Conservation (phyloP, 148 eudicot species). For the Heliosperma pusillum region DNA sequence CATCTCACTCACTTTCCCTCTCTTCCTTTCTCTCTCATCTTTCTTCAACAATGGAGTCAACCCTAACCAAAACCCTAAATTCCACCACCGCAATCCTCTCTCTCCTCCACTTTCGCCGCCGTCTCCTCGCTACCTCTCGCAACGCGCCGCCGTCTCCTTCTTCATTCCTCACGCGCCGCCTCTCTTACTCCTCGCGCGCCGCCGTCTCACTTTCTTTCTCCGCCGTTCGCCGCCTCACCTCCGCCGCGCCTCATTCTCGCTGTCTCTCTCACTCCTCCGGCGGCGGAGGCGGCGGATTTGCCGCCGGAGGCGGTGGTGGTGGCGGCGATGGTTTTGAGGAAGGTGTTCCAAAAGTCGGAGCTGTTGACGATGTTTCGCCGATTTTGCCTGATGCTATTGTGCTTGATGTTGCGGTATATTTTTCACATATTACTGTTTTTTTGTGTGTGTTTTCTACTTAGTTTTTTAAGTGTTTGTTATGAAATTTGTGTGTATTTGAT, state of each 20-base stretch:
- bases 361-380: constrained; percentile 43
- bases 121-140: constrained; percentile 25
- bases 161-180: constrained; percentile 22
- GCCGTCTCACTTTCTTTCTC: constrained; percentile 1
- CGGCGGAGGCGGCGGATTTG: constrained; percentile 43
- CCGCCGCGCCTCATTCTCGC: constrained; percentile 21
- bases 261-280: constrained; percentile 40
- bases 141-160: constrained; percentile 24
- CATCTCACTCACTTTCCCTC: background rate
- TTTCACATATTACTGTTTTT: background rate
- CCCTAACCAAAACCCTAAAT: constrained; percentile 50
- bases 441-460: background rate
- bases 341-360: constrained; percentile 33
- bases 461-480: background rate
- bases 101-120: constrained; percentile 36
- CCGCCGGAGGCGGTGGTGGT: constrained; percentile 47
- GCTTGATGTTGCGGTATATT: constrained; percentile 71
- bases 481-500: background rate
- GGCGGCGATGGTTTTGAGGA: constrained; percentile 50
- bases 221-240: constrained; percentile 11
- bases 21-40: background rate
- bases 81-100: constrained; percentile 23
- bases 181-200: constrained; percentile 19
- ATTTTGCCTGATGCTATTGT: constrained; percentile 69
- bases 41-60: constrained; percentile 59